Base-by-base conservation (phyloP, 148 eudicot genomes). In the Silene uniflora region DNA sequence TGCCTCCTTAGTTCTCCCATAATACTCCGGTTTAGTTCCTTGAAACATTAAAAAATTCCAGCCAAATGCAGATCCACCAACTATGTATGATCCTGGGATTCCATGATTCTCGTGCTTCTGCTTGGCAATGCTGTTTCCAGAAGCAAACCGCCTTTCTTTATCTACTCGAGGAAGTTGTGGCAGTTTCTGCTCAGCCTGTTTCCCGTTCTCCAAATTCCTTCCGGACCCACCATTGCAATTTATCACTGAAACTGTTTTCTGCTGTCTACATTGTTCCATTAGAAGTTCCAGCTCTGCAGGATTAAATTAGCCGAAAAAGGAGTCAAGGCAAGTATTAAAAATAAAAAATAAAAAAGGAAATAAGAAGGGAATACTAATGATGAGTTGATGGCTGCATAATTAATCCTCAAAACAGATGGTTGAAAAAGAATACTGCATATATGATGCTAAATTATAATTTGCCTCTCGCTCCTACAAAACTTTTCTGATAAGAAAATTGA, bases 61-160 rank as follows among this genome's bases (percentile, higher is more conserved):
- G 60, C 99, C 99, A 52, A 88, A 85, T 49, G 97, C 94, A 2
- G 99, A 95, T 18, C 96, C 96, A 56, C 99, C 99, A 73, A 95
- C 91, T 42, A 91, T 73, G 66, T 85, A 92, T 5, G 96, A 84
- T 76, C 96, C 92, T 0, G 83, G 77, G 70, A 81, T 69, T 54
- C 46, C 72, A 55, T 27, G 62, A 67, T 69, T 82, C 49, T 79
- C 87, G 9, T 83, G 27, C 18, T 46, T 72, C 66, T 27, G 83
- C 73, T 85, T 81, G 65, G 80, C 88, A 7, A 73, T 64, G 12
- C 68, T 25, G 52, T 49, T 69, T 22, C 69, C 83, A 19, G 23
- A 24, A 8, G 84, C 66, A 59, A 76, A 67, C 62, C 87, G 82
- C 69, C 73, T 84, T 68, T 79, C 84, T 77, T 80, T 76, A 62